Base-by-base conservation (phyloP, 495 filamentous ascomycete genomes). In the Penicillium flavigenum region DNA sequence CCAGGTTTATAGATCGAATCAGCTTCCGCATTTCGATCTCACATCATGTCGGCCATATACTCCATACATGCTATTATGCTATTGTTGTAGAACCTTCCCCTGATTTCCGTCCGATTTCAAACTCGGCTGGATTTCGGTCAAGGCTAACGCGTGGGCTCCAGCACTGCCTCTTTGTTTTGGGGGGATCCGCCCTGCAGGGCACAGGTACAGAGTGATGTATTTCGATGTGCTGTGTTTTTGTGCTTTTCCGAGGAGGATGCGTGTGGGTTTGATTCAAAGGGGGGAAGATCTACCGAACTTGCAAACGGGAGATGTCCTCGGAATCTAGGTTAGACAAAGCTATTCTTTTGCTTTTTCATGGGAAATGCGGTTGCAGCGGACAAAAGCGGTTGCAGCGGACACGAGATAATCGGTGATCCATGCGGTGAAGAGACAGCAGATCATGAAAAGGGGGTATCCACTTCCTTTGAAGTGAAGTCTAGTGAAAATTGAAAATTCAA, bases 301-400 rank as follows among this genome's bases (percentile, higher is more conserved):
- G 16, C n/a, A 17, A 32, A 8, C 27, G 14, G 34, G 11, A 26
- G 19, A 39, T 39, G 10, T 39, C 6, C 45, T 11, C 5, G 14
- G 5, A 16, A 20, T 53, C 39, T 22, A 22, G 27, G 32, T 45
- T 10, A 7, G 26, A 53, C 26, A 53, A 43, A 32, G 51, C 39
- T 26, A 54, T 60, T 31, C 49, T 56, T 46, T 48, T 56, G 9
- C 38, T 55, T 55, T 57, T 39, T 43, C 27, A 31, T 20, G 50
- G 34, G 1, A 44, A 50, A 45, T 29, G 65, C 65, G 65, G 59
- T 58, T 67, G 59, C 51, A 59, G 65, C 65, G 65, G 65, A 65
- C 65, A 34, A 49, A 45, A 24, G 64, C 65, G 65, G 59, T 58
- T 67, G 59, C 51, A 59, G 65, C 65, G 65, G 65, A 65, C 65